Evolutionary conservation across 805 yeast genomes (phyloP).

Genomic region (Teunomyces atbi): DNA sequence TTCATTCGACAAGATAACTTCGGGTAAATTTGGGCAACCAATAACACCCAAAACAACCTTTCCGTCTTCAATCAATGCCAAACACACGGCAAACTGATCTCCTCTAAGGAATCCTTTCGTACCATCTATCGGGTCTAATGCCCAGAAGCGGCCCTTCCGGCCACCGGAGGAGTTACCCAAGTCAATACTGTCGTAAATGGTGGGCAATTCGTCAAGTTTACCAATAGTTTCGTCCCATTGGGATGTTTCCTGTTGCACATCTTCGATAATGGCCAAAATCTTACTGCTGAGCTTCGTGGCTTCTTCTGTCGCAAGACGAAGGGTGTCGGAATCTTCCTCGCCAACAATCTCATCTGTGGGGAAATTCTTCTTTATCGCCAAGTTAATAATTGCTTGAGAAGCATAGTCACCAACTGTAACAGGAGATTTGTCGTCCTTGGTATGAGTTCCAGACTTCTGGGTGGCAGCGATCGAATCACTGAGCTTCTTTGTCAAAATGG

Average conservation of each 20-base stretch:
- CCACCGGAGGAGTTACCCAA: constrained; percentile 83
- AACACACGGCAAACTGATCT: constrained; percentile 95
- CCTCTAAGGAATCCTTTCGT: constrained; percentile 94
- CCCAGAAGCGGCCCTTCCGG: constrained; percentile 83
- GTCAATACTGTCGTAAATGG: constrained; percentile 68
- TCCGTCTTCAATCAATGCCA: constrained; percentile 86
- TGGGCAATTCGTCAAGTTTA: constrained; percentile 39
- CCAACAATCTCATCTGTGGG: constrained; percentile 89
- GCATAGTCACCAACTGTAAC: constrained; percentile 97
- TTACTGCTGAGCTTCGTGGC: constrained; percentile 46
- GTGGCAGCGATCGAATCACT: constrained; percentile 54
- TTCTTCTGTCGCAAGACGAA: constrained; percentile 43
- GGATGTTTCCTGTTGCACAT: constrained; percentile 48
- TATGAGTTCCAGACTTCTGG: constrained; percentile 54
- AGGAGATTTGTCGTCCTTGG: constrained; percentile 88
- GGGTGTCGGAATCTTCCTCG: constrained; percentile 81
- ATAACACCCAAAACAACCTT: constrained; percentile 85
- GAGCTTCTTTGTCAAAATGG: constrained; percentile 64
- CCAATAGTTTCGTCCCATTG: constrained; percentile 36
- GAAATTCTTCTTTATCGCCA: constrained; percentile 75
- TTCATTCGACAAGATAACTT: constrained; percentile 38
- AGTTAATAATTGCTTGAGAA: constrained; percentile 89
- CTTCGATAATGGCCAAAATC: constrained; percentile 59
- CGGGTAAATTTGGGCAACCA: constrained; percentile 91
- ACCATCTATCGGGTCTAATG: constrained; percentile 97